These are phyloP conservation scores for Claviceps africana DNA, from an alignment of 2,329 filamentous ascomycete genomes.

Conservation along the genomic window DNA sequence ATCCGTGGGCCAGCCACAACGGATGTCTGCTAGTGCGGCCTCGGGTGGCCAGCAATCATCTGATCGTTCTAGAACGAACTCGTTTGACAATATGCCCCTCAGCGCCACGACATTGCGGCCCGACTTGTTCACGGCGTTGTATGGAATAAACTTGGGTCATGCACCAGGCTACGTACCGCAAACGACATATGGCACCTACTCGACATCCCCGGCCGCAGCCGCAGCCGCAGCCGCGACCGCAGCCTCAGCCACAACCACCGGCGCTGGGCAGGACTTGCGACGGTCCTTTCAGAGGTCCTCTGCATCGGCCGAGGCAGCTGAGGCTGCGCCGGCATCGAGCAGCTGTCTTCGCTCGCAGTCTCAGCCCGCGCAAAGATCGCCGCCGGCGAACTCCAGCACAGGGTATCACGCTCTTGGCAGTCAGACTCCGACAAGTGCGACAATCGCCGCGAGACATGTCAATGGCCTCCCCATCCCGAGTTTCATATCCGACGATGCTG, in stretches of 20 bases:
- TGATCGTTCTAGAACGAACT: constrained; percentile 46
- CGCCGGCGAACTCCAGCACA: constrained; percentile 14
- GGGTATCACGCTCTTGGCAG: constrained; percentile 13
- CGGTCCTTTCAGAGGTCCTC: constrained; percentile 42
- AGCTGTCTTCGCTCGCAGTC: constrained; percentile 51
- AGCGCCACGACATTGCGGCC: constrained; percentile 39
- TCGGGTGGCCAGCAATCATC: constrained; percentile 18
- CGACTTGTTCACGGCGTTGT: constrained; percentile 39
- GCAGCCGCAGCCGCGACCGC: constrained; percentile 33
- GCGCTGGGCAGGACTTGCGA: constrained; percentile 36
- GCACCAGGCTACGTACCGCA: constrained; percentile 31
- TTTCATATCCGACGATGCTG: constrained; percentile 41
- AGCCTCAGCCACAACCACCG: constrained; percentile 27
- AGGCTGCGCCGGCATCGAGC: constrained; percentile 30
- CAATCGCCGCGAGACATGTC: constrained; percentile 23
- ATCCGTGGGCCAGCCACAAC: constrained; percentile 19
- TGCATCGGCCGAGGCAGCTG: constrained; percentile 32
- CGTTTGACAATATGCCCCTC: constrained; percentile 47
- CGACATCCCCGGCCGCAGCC: constrained; percentile 44
- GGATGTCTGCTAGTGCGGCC: constrained; percentile 13
- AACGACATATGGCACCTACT: constrained; percentile 36
- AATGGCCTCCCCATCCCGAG: constrained; percentile 40
- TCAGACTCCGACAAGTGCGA: constrained; percentile 23
- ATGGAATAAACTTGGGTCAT: constrained; percentile 26
- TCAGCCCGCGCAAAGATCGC: constrained; percentile 44